Base-by-base conservation (phyloP, 306 rosid genomes). In the Astragalus glycyphyllos region DNA sequence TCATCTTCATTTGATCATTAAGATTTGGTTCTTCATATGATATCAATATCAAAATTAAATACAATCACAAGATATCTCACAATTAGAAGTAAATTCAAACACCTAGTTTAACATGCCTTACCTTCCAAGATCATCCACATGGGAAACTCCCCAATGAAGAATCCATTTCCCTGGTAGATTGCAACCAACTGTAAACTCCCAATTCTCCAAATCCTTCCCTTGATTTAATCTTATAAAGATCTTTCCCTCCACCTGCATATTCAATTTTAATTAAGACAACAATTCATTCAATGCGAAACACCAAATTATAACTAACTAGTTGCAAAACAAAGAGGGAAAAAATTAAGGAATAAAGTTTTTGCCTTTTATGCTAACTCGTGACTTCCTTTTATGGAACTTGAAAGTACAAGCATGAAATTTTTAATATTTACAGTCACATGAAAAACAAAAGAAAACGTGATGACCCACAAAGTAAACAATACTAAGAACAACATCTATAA, bases 131-230 rank as follows among this genome's bases (percentile, higher is more conserved):
- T 91, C 96, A 26, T 79, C 90, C 8, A 85, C 65, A 15, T 15
- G 80, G 26, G 97, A 86, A 73, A 89, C 97, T 62, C 97, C 99
- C 99, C 99, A 95, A 60, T 87, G 99, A 83, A 95, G 91, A 81
- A 86, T 80, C 99, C 99, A 95, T 70, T 86, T 87, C 20, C 99
- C 99, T 1, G 90, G 80, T 71, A 89, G 60, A 86, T 69, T 85
- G 84, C 99, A 95, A 15, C 96, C 97, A 14, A 95, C 84, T 4
- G 87, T 81, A 11, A 95, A 85, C 86, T 79, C 82, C 87, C 85
- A 84, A 57, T 74, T 71, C 26, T 50, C 35, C 41, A 31, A 67
- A 59, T 83, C 72, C 66, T 82, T 83, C 60, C 81, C 91, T 2
- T 69, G 85, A 56, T 80, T 96, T 57, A 95, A 77, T 77, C 85